phyloP scores from a whole-genome alignment of 495 filamentous ascomycete genomes.

The Neurospora terricola region DNA sequence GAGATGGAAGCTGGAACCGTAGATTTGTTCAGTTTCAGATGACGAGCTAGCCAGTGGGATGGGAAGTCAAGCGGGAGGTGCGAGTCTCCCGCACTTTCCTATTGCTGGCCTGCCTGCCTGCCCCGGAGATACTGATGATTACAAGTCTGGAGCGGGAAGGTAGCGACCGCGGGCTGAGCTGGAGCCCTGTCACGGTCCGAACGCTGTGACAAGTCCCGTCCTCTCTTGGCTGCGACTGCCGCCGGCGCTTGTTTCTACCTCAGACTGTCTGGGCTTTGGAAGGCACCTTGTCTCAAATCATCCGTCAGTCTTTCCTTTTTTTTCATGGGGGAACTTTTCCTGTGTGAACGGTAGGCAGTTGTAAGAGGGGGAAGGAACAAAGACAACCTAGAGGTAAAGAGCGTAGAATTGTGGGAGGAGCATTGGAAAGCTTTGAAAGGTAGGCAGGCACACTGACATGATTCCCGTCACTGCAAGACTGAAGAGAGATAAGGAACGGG shows the following conservation, averaged over 20 bases:
- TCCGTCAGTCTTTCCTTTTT: not conserved
- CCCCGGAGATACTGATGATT: not conserved
- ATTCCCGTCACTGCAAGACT: not conserved
- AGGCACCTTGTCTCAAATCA: not conserved
- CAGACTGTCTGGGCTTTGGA: not conserved
- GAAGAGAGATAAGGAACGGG: not conserved
- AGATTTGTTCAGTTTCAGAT: not conserved
- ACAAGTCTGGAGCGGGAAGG: not conserved
- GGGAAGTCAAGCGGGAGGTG: not conserved
- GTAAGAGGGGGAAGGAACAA: not conserved
- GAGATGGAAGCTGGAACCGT: not conserved
- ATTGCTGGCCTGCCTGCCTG: not conserved
- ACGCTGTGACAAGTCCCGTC: not conserved
- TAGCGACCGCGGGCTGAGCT: not conserved
- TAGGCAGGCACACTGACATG: not conserved
- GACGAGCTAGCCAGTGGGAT: not conserved
- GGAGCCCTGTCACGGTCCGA: not conserved
- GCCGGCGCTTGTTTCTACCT: not conserved
- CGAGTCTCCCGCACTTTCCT: not conserved
- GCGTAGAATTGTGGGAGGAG: not conserved
- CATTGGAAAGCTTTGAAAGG: not conserved
- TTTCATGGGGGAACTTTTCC: not conserved
- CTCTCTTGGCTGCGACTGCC: not conserved
- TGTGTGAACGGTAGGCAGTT: not conserved
- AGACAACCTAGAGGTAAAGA: too few relatives aligned